Evolutionary conservation across 2,329 filamentous ascomycete genomes (phyloP), one percentile per base, ranked within the genome.

Genomic region (Zalaria obscura): DNA sequence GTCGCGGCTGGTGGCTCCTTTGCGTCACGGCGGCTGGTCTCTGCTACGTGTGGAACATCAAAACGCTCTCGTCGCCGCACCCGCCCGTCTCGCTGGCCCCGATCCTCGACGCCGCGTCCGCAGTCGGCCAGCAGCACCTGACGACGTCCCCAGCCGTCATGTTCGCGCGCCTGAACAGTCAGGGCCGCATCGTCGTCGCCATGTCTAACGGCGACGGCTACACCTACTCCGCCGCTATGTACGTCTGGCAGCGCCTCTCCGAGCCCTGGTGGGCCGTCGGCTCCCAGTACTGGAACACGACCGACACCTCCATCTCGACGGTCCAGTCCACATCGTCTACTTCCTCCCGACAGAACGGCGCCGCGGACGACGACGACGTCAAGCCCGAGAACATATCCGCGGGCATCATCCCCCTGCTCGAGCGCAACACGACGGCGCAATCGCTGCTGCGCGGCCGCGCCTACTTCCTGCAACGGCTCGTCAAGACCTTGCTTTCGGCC

Each of bases 221-320:
- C 62, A 80, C 80, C 40, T 98, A 98, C 62, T 84, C 84, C 2
- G 75, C 82, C 0, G 72, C 73, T 11, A 83, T 98, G 80, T 89
- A 78, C 60, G 76, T 79, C 5, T 98, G 91, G 91, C 89, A 96
- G 61, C 78, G 88, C 6, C 70, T 98, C n/a, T 93, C 87, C 2
- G 93, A 98, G 58, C 75, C 85, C 2, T 98, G 91, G 91, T 98
- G 91, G 87, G 89, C 89, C 0, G 87, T 96, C 0, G 88, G 88
- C 11, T 93, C 85, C 51, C 91, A 98, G 58, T 98, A 98, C 60
- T 98, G 91, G 93, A 96, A 98, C 61, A 93, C 87, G 1, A 93
- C 87, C 40, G 91, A 95, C 54, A 87, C 86, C 2, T 87, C 87
- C 0, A 78, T 94, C 40, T 80, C 83, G 38, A 83, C 87, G 39